Conservation (phyloP, 2,329 filamentous ascomycete species). For the Talaromyces sp. region DNA sequence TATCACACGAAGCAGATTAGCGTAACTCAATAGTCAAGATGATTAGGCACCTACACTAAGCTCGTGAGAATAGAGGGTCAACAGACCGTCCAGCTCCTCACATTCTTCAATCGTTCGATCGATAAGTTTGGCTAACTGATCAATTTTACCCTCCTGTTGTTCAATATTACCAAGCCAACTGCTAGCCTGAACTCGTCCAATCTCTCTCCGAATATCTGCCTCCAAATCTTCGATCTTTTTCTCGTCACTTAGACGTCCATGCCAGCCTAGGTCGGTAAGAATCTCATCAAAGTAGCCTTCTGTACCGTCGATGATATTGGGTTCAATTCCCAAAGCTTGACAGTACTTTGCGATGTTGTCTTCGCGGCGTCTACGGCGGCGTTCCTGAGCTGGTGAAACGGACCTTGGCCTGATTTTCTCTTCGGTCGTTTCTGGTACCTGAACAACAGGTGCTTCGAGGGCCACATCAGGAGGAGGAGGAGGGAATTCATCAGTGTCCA, state of each 20-base stretch:
- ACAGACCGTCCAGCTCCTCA: slow-evolving; percentile 88
- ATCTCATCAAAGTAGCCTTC: slow-evolving; percentile 78
- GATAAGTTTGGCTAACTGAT: slow-evolving; percentile 78
- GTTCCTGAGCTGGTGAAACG: slow-evolving; percentile 44
- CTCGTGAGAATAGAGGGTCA: slow-evolving; percentile 93
- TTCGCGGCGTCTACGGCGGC: slow-evolving; percentile 60
- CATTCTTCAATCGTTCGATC: slow-evolving; percentile 91
- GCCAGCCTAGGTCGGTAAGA: slow-evolving; percentile 85
- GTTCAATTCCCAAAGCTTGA: slow-evolving; percentile 72
- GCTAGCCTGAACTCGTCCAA: slow-evolving; percentile 86
- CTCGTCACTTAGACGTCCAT: slow-evolving; percentile 69
- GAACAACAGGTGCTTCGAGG: slow-evolving; percentile 17
- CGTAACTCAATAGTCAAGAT: neutral
- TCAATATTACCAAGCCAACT: slow-evolving; percentile 82
- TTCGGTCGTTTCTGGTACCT: slow-evolving; percentile 21
- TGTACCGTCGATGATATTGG: slow-evolving; percentile 68
- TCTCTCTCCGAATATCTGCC: slow-evolving; percentile 77
- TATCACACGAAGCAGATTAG: slow-evolving; percentile 39
- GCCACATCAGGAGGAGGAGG: slow-evolving; percentile 24
- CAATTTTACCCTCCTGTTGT: slow-evolving; percentile 85
- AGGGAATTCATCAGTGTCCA: slow-evolving; percentile 29
- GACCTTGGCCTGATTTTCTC: slow-evolving; percentile 28
- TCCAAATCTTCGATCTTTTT: slow-evolving; percentile 78
- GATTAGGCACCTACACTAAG: slow-evolving; percentile 63
- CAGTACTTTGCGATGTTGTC: slow-evolving; percentile 78